A percentile compares a stretch with the other conserved stretches of the same genome.
These are phyloP conservation scores for Pezicula radicicola DNA, from an alignment of 2,329 filamentous ascomycete species.

Conservation along the genomic window DNA sequence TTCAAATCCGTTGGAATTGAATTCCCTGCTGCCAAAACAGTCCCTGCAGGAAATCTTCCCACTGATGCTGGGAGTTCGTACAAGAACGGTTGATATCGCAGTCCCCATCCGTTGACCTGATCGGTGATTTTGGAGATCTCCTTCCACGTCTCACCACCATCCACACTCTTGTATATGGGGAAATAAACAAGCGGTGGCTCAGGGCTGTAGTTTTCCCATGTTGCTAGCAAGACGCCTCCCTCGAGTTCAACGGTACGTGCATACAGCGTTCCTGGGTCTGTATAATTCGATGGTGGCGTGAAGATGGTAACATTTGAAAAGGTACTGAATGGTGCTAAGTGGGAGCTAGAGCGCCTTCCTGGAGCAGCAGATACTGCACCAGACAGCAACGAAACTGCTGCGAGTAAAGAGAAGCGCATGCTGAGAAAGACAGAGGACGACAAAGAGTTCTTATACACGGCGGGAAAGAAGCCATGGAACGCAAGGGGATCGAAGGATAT, in stretches of 20 bases:
- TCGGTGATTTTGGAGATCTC: conserved; percentile 62
- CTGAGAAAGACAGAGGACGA: neutral
- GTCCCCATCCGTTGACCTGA: conserved; percentile 59
- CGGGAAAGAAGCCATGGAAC: too few relatives aligned
- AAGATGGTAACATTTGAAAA: conserved; percentile 27
- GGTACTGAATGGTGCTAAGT: conserved; percentile 16
- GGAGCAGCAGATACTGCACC: conserved; percentile 15
- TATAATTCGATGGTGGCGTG: conserved; percentile 23
- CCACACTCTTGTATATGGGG: conserved; percentile 50
- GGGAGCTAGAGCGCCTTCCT: neutral
- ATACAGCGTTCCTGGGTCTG: conserved; percentile 27
- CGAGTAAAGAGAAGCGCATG: conserved; percentile 19
- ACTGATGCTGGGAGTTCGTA: conserved; percentile 59
- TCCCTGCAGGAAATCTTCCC: conserved; percentile 57
- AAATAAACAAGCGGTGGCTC: conserved; percentile 49
- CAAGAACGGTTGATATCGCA: conserved; percentile 68
- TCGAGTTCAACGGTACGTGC: conserved; percentile 31
- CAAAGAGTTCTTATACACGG: neutral
- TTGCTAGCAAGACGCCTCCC: conserved; percentile 43
- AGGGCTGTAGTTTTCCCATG: conserved; percentile 55
- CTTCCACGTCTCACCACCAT: conserved; percentile 57
- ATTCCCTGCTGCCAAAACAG: conserved; percentile 53
- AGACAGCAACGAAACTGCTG: conserved; percentile 12
- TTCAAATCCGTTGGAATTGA: conserved; percentile 43
- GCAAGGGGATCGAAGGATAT: too few relatives aligned